Base-by-base conservation (phyloP, 345 rosid species). In the Pistacia integerrima region DNA sequence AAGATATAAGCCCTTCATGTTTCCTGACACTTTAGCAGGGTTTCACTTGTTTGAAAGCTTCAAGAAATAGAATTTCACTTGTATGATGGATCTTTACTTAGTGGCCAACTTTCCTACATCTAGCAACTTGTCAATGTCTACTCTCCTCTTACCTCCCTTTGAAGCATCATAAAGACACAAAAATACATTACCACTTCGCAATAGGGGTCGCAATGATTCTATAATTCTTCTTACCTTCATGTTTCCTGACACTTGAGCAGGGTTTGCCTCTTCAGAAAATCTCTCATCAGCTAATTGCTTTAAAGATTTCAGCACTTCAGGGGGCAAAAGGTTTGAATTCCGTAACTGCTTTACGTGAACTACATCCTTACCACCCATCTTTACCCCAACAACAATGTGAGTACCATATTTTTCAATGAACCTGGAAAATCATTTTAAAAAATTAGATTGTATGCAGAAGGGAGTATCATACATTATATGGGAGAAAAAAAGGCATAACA, bases 371-470 rank as follows among this genome's bases (percentile, higher is more conserved):
- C 97, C 99, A 71, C 97, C 97, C 97, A 89, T 88, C 72, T 85
- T 88, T 17, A 91, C 94, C 74, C 98, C 94, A 79, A 85, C 88
- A 69, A 93, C 87, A 76, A 93, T 49, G 61, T 93, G 98, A 67
- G 98, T 93, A 62, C 98, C 97, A 68, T 93, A 93, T 70, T 90
- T 93, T 13, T 91, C 97, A 78, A 93, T 91, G 77, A 93, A 93
- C 87, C 98, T 91, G 69, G 64, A 69, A 76, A 73, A 71, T 30
- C 71, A 66, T 51, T 54, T 36, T 10, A 58, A 55, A n/a, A 56
- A 14, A 70, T 48, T 18, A 76, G 30, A 78, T 9, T 17, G 46
- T 36, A 57, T 6, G 49, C n/a, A 17, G 11, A 63, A 64, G 22
- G 20, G 54, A 36, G 16, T 12, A 49, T 60, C 41, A 16, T 52